Conservation (phyloP, 2,329 filamentous ascomycete genomes). For the Stemphylium beticola region DNA sequence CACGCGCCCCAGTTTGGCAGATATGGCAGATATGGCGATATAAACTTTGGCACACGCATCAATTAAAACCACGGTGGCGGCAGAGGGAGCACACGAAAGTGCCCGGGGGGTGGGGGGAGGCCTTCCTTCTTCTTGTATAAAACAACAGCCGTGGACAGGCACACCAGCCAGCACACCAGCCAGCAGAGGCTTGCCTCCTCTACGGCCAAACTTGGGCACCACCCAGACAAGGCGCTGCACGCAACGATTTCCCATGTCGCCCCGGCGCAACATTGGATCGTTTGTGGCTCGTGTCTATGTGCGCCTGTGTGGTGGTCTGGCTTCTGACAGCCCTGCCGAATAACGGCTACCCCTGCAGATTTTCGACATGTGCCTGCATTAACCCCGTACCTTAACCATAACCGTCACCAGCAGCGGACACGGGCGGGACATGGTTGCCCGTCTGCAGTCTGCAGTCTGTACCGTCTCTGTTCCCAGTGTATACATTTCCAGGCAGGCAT, state of each 20-base stretch:
- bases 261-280: constrained; percentile 3
- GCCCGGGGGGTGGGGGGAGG: neutral
- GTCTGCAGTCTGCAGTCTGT: too few species aligned
- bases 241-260: neutral
- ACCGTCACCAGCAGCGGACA: neutral
- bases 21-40: neutral
- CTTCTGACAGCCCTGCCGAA: neutral
- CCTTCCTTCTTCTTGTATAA: constrained; percentile 21
- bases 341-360: constrained; percentile 3
- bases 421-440: too few species aligned
- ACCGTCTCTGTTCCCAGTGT: too few species aligned
- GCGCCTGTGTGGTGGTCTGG: neutral
- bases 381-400: neutral
- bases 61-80: neutral
- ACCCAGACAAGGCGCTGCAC: neutral
- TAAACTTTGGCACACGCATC: neutral
- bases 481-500: too few species aligned
- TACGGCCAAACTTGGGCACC: constrained; percentile 8
- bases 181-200: neutral
- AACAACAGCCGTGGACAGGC: neutral
- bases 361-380: constrained; percentile 7
- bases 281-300: constrained; percentile 3
- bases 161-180: neutral
- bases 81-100: neutral
- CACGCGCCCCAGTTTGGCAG: neutral